Evolutionary conservation across 192 early-diverging fungal genomes (phyloP).

Genomic region (Coemansia sp.): DNA sequence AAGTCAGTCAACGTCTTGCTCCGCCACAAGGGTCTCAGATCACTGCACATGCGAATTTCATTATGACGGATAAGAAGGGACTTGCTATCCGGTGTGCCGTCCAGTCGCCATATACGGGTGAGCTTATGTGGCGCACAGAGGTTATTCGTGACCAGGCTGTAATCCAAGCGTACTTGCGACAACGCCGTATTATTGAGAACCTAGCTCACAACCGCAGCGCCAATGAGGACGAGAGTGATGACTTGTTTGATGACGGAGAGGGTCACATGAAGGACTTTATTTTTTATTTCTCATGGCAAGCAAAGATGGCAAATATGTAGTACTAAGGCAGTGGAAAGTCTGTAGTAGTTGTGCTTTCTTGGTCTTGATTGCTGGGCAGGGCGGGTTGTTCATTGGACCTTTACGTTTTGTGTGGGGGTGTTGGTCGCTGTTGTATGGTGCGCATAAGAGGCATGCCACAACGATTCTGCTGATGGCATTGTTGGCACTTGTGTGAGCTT

Average conservation of each 20-base stretch:
- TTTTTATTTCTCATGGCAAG: too few species aligned
- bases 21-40: conserved; percentile 12
- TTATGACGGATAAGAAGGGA: conserved; percentile 45
- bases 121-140: conserved; percentile 76
- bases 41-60: conserved; percentile 54
- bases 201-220: conserved; percentile 21
- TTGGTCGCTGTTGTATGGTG: too few species aligned
- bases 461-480: too few species aligned
- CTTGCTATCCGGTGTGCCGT: conserved; percentile 52
- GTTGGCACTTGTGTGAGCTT: too few species aligned
- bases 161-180: conserved; percentile 90
- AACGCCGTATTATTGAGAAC: conserved; percentile 77
- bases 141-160: conserved; percentile 81
- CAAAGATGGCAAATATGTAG: too few species aligned
- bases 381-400: too few species aligned
- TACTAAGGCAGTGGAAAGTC: too few species aligned
- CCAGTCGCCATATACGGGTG: conserved; percentile 62
- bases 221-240: conserved; percentile 19
- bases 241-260: conserved; percentile 12
- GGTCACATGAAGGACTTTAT: too few species aligned
- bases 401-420: too few species aligned
- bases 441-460: too few species aligned
- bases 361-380: too few species aligned
- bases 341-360: too few species aligned
- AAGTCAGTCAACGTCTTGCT: conserved; percentile 40